These are phyloP conservation scores for Leucosporidium creatinivorum DNA, from an alignment of 768 basidiomycete genomes.

Conservation along the genomic window DNA sequence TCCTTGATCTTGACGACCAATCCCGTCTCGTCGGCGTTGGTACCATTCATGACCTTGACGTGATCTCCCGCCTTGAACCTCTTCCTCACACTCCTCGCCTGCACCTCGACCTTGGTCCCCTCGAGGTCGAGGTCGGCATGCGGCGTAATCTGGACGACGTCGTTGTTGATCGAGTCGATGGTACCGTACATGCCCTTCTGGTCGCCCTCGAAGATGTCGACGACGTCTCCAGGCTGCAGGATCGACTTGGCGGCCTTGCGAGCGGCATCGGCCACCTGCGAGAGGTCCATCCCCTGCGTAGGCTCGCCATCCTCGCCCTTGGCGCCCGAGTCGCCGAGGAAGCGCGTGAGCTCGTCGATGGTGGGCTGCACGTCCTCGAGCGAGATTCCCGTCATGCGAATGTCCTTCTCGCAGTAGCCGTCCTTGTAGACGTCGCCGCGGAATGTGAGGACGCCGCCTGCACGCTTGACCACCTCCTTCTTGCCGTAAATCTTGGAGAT, in stretches of 20 bases:
- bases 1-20: conserved; percentile 85
- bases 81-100: conserved; percentile 83
- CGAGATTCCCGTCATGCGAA: conserved; percentile 67
- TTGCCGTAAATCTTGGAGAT: conserved; percentile 76
- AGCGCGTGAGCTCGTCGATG: conserved; percentile 89
- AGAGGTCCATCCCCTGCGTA: conserved; percentile 57
- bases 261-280: conserved; percentile 85
- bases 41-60: conserved; percentile 94
- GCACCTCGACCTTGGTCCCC: conserved; percentile 61
- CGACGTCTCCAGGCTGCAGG: conserved; percentile 93
- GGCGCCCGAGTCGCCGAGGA: conserved; percentile 49
- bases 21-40: conserved; percentile 91
- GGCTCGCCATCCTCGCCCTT: conserved; percentile 54
- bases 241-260: conserved; percentile 83
- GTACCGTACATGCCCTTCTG: conserved; percentile 87
- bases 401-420: conserved; percentile 93
- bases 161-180: conserved; percentile 78
- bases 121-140: conserved; percentile 69
- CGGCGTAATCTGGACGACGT: conserved; percentile 64
- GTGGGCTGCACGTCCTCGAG: conserved; percentile 89
- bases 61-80: conserved; percentile 95
- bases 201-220: conserved; percentile 96
- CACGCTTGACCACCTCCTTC: conserved; percentile 65
- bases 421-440: conserved; percentile 88
- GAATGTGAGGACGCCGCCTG: conserved; percentile 53